Conservation (phyloP, 495 filamentous ascomycete genomes). For the Xylaria cubensis region DNA sequence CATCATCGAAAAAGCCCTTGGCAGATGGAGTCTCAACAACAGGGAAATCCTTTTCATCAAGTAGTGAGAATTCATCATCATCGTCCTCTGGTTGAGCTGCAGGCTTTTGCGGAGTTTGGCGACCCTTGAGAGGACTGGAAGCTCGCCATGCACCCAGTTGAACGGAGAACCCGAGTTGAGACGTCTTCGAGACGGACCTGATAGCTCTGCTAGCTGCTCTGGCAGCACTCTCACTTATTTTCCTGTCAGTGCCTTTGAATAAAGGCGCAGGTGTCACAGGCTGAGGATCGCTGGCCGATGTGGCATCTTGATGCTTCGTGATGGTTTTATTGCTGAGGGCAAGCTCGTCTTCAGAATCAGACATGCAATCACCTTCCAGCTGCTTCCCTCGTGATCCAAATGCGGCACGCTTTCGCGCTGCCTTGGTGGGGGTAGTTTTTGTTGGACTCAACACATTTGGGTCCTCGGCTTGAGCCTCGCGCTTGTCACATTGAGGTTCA, state of each 20-base stretch:
- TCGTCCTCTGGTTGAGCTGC: constrained; percentile 44
- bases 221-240: constrained; percentile 33
- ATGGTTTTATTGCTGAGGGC: constrained; percentile 33
- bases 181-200: constrained; percentile 37
- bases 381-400: constrained; percentile 49
- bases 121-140: constrained; percentile 48
- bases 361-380: constrained; percentile 45
- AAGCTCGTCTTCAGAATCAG: constrained; percentile 65
- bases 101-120: constrained; percentile 25
- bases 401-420: constrained; percentile 37
- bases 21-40: constrained; percentile 40
- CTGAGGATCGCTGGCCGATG: constrained; percentile 33
- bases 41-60: constrained; percentile 29
- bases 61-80: constrained; percentile 34
- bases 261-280: constrained; percentile 45
- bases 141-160: constrained; percentile 64
- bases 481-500: constrained; percentile 27
- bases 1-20: constrained; percentile 64
- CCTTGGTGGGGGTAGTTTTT: constrained; percentile 41
- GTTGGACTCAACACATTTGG: constrained; percentile 18
- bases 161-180: constrained; percentile 59
- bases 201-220: constrained; percentile 37
- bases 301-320: constrained; percentile 32
- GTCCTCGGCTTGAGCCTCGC: constrained; percentile 34
- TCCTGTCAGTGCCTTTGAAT: constrained; percentile 37